Percentiles rank a stretch among this genome's conserved stretches.
Conservation (phyloP, 2,329 filamentous ascomycete genomes). For the Colletotrichum chrysophilum region DNA sequence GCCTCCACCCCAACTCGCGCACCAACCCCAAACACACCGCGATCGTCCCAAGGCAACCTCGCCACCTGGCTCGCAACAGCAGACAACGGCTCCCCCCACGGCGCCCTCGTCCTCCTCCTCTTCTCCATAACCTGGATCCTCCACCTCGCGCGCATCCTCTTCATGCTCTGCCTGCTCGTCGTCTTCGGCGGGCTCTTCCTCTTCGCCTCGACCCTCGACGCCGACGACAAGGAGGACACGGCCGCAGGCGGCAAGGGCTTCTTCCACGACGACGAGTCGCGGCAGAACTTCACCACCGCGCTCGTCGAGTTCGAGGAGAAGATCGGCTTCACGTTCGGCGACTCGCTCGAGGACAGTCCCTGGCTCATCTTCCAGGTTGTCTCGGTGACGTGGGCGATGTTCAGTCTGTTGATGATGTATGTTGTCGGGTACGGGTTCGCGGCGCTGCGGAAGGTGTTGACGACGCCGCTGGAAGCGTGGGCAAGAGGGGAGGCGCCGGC, state of each 20-base stretch:
- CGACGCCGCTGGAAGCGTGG: constrained; percentile 11
- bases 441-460: constrained; percentile 4
- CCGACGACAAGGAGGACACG: neutral
- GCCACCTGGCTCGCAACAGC: constrained; percentile 14
- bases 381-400: neutral
- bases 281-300: neutral
- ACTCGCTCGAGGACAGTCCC: neutral
- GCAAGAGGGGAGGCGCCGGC: neutral
- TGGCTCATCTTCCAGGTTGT: neutral
- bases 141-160: constrained; percentile 7
- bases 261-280: neutral
- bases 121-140: constrained; percentile 7
- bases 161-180: neutral
- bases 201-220: neutral
- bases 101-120: constrained; percentile 13
- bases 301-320: neutral
- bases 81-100: constrained; percentile 16
- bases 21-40: neutral
- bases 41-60: neutral
- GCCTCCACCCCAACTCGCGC: neutral
- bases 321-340: neutral
- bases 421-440: neutral
- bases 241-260: neutral
- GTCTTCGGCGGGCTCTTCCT: neutral
- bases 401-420: neutral